Percentiles rank a stretch among this genome's conserved stretches.
These are phyloP conservation scores for Edaphochlamys debaryana DNA, from an alignment of 139 green algal genomes.

Conservation along the genomic window DNA sequence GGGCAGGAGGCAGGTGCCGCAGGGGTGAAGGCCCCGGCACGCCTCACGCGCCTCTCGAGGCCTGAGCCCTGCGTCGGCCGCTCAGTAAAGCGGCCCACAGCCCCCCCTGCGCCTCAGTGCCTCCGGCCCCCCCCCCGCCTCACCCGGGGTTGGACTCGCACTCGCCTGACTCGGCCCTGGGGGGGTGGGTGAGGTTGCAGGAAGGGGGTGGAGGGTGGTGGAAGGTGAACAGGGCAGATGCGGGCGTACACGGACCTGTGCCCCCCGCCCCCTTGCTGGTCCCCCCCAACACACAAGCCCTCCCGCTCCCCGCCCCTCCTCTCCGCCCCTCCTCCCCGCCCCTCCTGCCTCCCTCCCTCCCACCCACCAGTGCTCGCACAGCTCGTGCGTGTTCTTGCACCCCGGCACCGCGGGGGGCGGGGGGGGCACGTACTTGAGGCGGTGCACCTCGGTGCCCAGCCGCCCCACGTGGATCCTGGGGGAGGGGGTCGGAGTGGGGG, in stretches of 20 bases:
- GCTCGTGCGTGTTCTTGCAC: conserved; percentile 53
- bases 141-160: conserved; percentile 40
- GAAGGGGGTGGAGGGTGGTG: no score
- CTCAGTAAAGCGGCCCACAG: no score
- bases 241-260: no score
- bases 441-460: conserved; percentile 27
- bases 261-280: no score
- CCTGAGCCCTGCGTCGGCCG: no score
- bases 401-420: conserved; percentile 47
- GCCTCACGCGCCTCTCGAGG: no score
- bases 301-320: not conserved
- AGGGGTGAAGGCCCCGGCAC: no score
- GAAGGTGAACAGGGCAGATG: no score
- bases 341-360: not conserved
- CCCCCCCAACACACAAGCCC: not conserved
- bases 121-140: no score
- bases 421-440: conserved; percentile 51
- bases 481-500: not conserved
- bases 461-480: conserved; percentile 60
- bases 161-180: conserved; percentile 31
- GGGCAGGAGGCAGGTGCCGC: no score
- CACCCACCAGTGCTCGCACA: conserved; percentile 37
- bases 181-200: no score
- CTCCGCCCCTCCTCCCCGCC: not conserved
- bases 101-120: no score